These are phyloP conservation scores for Mucor indicus DNA, from an alignment of 371 early-diverging fungal species.

Conservation along the genomic window DNA sequence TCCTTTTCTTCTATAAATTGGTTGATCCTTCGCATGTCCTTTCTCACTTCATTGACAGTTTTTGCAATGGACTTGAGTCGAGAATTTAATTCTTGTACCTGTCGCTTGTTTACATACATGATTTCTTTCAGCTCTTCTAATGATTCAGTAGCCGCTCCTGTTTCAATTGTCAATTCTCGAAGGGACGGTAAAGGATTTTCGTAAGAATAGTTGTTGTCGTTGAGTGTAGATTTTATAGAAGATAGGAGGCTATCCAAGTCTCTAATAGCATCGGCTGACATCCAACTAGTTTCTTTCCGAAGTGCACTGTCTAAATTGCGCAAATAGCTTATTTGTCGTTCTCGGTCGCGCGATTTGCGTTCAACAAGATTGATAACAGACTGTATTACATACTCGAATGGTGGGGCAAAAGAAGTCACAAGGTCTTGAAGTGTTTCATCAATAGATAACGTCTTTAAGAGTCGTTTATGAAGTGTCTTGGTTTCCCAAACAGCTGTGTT, in stretches of 20 bases:
- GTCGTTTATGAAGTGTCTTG: constrained; percentile 47
- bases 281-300: constrained; percentile 37
- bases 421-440: constrained; percentile 37
- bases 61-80: constrained; percentile 48
- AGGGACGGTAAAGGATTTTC: constrained; percentile 43
- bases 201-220: constrained; percentile 34
- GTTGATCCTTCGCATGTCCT: constrained; percentile 49
- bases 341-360: constrained; percentile 43
- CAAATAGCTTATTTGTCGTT: constrained; percentile 40
- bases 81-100: constrained; percentile 45
- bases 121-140: constrained; percentile 51
- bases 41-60: constrained; percentile 51
- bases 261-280: constrained; percentile 33
- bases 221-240: constrained; percentile 31
- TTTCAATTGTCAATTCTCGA: constrained; percentile 37
- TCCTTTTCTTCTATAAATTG: constrained; percentile 48
- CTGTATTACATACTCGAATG: constrained; percentile 44
- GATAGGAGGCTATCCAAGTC: constrained; percentile 36
- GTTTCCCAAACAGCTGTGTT: constrained; percentile 50
- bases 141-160: constrained; percentile 40
- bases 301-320: constrained; percentile 36
- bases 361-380: constrained; percentile 44
- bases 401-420: constrained; percentile 35
- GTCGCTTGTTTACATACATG: constrained; percentile 51
- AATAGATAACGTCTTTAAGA: constrained; percentile 37